phyloP scores from a whole-genome alignment of 2,329 filamentous ascomycete genomes.

The Botrytis galanthina region DNA sequence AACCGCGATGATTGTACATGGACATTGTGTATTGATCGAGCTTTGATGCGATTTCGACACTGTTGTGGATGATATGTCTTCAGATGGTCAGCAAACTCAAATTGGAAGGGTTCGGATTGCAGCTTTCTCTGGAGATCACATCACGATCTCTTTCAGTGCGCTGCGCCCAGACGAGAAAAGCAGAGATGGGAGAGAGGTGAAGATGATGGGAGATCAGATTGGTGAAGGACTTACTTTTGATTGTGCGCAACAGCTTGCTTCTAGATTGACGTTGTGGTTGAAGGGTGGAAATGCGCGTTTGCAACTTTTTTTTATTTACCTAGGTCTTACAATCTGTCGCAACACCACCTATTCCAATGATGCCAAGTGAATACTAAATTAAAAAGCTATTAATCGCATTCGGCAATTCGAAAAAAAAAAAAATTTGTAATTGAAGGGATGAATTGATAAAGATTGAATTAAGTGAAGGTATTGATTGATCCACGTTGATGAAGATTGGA shows the following conservation, averaged over 20 bases:
- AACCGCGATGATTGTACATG: slow-evolving; percentile 90
- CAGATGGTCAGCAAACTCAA: background rate
- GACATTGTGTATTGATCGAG: slow-evolving; percentile 47
- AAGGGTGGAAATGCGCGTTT: slow-evolving; percentile 13
- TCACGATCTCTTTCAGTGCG: background rate
- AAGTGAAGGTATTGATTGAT: background rate
- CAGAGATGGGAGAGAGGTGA: background rate
- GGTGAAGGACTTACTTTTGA: background rate
- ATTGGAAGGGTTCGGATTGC: background rate
- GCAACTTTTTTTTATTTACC: background rate
- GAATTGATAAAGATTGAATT: background rate
- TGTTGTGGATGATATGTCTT: background rate
- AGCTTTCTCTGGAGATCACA: background rate
- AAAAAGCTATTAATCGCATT: slow-evolving; percentile 16
- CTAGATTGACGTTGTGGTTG: background rate
- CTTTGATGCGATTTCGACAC: background rate
- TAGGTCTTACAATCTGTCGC: slow-evolving; percentile 1
- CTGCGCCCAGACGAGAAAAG: background rate
- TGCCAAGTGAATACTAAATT: slow-evolving; percentile 3
- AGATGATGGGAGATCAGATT: background rate
- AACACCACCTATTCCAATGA: slow-evolving; percentile 12
- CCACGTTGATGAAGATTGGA: background rate
- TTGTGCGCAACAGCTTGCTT: slow-evolving; percentile 3
- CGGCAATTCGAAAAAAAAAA: background rate
- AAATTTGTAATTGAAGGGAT: background rate